Evolutionary conservation across 495 filamentous ascomycete species (phyloP).

Genomic region (Pseudomonodictys pantanalensis): DNA sequence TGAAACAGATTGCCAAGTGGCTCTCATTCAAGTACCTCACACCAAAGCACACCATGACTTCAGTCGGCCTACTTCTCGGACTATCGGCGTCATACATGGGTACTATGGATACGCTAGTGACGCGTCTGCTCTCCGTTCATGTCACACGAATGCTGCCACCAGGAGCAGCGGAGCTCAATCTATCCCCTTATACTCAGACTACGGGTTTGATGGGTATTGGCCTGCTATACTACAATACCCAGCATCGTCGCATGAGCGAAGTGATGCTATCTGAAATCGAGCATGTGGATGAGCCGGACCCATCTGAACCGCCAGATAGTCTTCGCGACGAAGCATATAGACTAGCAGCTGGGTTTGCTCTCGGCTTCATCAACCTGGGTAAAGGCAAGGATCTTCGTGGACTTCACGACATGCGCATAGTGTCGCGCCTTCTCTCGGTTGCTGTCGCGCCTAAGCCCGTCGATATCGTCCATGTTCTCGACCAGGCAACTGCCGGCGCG

Average conservation of each 20-base stretch:
- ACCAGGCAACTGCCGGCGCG: slow-evolving; percentile 86
- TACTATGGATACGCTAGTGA: slow-evolving; percentile 93
- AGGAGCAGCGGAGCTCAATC: slow-evolving; percentile 88
- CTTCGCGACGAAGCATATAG: slow-evolving; percentile 92
- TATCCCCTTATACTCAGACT: slow-evolving; percentile 91
- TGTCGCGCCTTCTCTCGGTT: slow-evolving; percentile 78
- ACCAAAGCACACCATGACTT: slow-evolving; percentile 98
- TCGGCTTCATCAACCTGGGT: slow-evolving; percentile 92
- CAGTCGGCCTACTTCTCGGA: slow-evolving; percentile 88
- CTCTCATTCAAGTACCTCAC: slow-evolving; percentile 98
- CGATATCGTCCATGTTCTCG: slow-evolving; percentile 82
- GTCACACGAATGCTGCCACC: slow-evolving; percentile 89
- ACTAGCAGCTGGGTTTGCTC: slow-evolving; percentile 86
- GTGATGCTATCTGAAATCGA: slow-evolving; percentile 98
- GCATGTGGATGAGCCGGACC: slow-evolving; percentile 71
- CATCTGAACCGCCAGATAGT: slow-evolving; percentile 57
- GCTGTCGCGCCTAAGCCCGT: slow-evolving; percentile 86
- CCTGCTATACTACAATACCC: slow-evolving; percentile 87
- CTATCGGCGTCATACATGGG: slow-evolving; percentile 90
- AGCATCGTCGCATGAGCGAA: slow-evolving; percentile 97
- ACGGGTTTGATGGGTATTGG: slow-evolving; percentile 98
- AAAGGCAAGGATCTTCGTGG: slow-evolving; percentile 85
- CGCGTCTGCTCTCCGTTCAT: slow-evolving; percentile 93
- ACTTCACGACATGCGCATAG: slow-evolving; percentile 88
- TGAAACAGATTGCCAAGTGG: slow-evolving; percentile 93